Evolutionary conservation across 2,329 filamentous ascomycete species (phyloP), one percentile per base, ranked within the genome.

Genomic region (Penicillium sp.): DNA sequence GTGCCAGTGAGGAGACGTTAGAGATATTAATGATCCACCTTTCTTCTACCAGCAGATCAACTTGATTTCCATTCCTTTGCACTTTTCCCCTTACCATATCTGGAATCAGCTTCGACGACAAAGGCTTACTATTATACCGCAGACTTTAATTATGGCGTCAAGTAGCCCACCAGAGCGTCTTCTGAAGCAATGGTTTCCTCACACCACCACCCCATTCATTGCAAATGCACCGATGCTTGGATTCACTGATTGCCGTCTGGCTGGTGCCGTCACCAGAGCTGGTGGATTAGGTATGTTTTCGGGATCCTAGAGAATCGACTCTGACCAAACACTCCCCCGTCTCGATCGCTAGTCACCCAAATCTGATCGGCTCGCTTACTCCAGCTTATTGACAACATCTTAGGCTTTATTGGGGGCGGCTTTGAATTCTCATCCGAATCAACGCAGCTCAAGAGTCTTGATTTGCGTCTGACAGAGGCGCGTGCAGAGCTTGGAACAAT

Each of bases 221-320:
- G 68, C 67, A 4, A 68, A 67, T 52, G 68, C 68, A 11, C 68
- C 68, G 7, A 70, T 70, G 68, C 58, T 67, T 33, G 68, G 68
- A 16, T 68, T 64, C 37, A 43, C 68, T 8, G 66, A 68, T 22
- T 55, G 26, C 40, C 6, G 22, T 16, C 46, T 69, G 19, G 67
- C 65, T 37, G 57, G 60, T 28, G 58, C 65, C 5, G 64, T 69
- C 22, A 64, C 59, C 13, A 64, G 59, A 35, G 58, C 65, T n/a
- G 61, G 64, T 6, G 67, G 68, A 40, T 52, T 70, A 3, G 67
- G 68, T 69, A 63, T 11, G 60, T 49, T 7, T 22, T 16, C 25
- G 40, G 6, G 8, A 13, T 33, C 16, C 7, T 16, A 35, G 28
- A 35, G 8, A 7, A 35, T 6, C 10, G 13, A 33, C 4, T 35